Evolutionary conservation across 2,329 filamentous ascomycete genomes (phyloP).

Genomic region (Moelleriella libera): DNA sequence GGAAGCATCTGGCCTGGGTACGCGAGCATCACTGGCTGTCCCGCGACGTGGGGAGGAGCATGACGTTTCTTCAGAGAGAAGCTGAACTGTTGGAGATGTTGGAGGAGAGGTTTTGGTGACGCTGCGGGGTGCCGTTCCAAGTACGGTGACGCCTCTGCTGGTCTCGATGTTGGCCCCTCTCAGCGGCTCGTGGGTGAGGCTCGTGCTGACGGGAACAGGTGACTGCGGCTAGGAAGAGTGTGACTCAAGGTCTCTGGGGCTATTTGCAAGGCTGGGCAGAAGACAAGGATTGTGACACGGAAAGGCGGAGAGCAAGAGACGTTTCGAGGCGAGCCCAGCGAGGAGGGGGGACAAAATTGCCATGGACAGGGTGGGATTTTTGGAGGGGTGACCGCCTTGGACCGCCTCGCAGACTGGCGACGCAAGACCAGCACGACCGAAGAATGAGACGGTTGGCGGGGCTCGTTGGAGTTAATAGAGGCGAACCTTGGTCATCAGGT

Average conservation of each 20-base stretch:
- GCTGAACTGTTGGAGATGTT: conserved; percentile 1
- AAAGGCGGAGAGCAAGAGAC: neutral
- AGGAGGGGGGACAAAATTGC: neutral
- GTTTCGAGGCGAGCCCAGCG: neutral
- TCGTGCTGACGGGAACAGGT: neutral
- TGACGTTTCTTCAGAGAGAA: neutral
- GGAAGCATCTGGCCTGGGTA: conserved; percentile 31
- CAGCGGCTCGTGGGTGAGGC: neutral
- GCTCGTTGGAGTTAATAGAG: no score
- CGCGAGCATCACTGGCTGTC: conserved; percentile 1
- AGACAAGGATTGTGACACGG: neutral
- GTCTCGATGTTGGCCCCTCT: neutral
- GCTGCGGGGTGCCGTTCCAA: neutral
- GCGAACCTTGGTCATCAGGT: no score
- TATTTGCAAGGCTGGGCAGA: neutral
- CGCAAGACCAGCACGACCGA: neutral
- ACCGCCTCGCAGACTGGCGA: neutral
- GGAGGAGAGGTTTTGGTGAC: conserved; percentile 3
- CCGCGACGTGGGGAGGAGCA: neutral
- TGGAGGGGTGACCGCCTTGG: neutral
- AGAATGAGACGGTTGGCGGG: no score
- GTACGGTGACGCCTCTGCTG: neutral
- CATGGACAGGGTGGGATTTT: neutral
- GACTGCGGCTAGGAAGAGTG: neutral
- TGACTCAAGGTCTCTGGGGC: neutral